Evolutionary conservation across 495 filamentous ascomycete species (phyloP).

Genomic region (Astrocystis sublimbata): DNA sequence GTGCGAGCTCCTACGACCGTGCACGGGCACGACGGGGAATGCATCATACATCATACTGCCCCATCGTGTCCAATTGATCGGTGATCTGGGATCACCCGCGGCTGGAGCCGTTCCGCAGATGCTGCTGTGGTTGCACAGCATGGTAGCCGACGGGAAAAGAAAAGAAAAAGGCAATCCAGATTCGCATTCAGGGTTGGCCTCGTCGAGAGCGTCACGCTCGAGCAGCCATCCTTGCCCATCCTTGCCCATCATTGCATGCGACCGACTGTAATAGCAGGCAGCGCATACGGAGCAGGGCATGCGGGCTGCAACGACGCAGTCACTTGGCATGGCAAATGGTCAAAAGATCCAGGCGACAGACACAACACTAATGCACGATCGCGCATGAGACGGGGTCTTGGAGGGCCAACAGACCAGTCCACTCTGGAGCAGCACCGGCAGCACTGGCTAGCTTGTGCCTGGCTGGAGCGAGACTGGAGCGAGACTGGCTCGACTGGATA

Average conservation of each 20-base stretch:
- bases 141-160: background rate
- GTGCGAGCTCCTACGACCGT: background rate
- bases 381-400: background rate
- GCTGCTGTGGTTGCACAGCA: background rate
- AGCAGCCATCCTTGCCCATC: too few species aligned
- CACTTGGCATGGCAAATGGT: too few species aligned
- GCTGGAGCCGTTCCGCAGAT: background rate
- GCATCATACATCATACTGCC: background rate
- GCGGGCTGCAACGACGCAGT: background rate
- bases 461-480: too few species aligned
- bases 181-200: too few species aligned
- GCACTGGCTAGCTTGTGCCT: too few species aligned
- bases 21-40: background rate
- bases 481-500: too few species aligned
- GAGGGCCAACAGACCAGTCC: background rate
- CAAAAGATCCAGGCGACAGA: background rate
- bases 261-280: too few species aligned
- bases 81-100: background rate
- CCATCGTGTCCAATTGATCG: conserved; percentile 3
- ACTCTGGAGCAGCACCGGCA: background rate
- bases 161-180: too few species aligned
- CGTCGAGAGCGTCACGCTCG: too few species aligned
- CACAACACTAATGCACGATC: conserved; percentile 13
- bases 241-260: too few species aligned
- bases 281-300: too few species aligned